These are phyloP conservation scores for Xylaria sp. DNA, from an alignment of 2,329 filamentous ascomycete genomes.

Conservation along the genomic window DNA sequence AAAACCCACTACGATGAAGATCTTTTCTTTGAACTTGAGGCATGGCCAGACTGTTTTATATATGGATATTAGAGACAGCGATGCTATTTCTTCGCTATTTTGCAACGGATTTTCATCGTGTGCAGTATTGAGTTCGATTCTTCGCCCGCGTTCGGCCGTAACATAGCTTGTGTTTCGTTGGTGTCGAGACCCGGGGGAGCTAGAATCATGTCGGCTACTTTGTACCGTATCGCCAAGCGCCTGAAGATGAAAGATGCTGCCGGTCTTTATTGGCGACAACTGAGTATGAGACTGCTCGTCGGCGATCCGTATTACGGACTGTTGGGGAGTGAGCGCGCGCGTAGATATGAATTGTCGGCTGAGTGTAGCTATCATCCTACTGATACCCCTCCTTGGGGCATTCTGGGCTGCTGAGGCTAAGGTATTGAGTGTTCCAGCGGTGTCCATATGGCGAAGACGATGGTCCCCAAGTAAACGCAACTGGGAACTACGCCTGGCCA, in stretches of 20 bases:
- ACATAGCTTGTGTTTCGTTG: not conserved
- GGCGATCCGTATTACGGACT: conserved; percentile 7
- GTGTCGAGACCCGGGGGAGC: conserved; percentile 3
- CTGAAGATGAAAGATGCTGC: conserved; percentile 41
- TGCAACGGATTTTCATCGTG: not conserved
- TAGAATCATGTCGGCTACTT: conserved; percentile 32
- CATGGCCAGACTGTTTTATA: conserved; percentile 76
- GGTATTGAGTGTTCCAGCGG: conserved; percentile 23
- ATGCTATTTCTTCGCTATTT: conserved; percentile 7
- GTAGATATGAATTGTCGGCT: conserved; percentile 32
- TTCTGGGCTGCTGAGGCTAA: conserved; percentile 7
- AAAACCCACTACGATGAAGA: conserved; percentile 68
- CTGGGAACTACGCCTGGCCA: conserved; percentile 27
- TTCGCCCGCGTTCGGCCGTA: not conserved
- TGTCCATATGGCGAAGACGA: conserved; percentile 30
- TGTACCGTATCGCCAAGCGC: conserved; percentile 39
- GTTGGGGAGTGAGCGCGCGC: not conserved
- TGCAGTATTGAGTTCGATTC: not conserved
- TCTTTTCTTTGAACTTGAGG: conserved; percentile 62
- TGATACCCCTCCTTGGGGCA: conserved; percentile 26
- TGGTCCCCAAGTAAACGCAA: conserved; percentile 32
- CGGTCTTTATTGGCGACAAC: conserved; percentile 35
- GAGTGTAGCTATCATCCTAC: conserved; percentile 29
- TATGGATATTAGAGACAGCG: conserved; percentile 62
- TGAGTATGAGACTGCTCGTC: conserved; percentile 12